Percentiles rank a stretch among this genome's conserved stretches.
These are phyloP conservation scores for Leccinum subtestaceum DNA, from an alignment of 768 basidiomycete species.

Conservation along the genomic window DNA sequence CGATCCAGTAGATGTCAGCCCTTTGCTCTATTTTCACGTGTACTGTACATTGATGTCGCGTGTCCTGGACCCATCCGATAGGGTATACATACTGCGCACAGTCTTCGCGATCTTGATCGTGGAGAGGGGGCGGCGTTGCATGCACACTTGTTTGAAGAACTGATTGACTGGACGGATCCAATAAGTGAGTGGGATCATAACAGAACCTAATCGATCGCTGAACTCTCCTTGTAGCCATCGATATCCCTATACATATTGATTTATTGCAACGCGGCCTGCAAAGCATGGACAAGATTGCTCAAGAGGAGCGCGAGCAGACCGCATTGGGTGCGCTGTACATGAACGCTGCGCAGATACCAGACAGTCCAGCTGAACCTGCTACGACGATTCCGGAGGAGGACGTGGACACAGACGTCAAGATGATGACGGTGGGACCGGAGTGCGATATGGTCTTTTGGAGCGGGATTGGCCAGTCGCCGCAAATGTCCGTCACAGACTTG, in stretches of 20 bases:
- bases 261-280: slow-evolving; percentile 54
- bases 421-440: slow-evolving; percentile 70
- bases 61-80: slow-evolving; percentile 43
- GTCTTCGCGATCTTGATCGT: slow-evolving; percentile 81
- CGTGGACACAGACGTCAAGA: slow-evolving; percentile 55
- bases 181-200: slow-evolving; percentile 53
- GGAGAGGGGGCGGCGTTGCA: slow-evolving; percentile 85
- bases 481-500: slow-evolving; percentile 63
- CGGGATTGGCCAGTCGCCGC: slow-evolving; percentile 31
- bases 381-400: slow-evolving; percentile 64
- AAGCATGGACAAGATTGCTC: slow-evolving; percentile 65
- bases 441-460: slow-evolving; percentile 66
- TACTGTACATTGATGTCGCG: slow-evolving; percentile 53
- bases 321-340: slow-evolving; percentile 76
- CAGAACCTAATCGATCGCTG: slow-evolving; percentile 19
- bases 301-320: slow-evolving; percentile 77
- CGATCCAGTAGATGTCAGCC: slow-evolving; percentile 82
- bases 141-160: slow-evolving; percentile 80
- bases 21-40: slow-evolving; percentile 39
- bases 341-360: slow-evolving; percentile 67
- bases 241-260: slow-evolving; percentile 59
- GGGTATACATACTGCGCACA: slow-evolving; percentile 70
- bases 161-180: slow-evolving; percentile 84
- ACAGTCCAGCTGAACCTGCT: slow-evolving; percentile 70
- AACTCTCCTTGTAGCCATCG: slow-evolving; percentile 46